Conservation (phyloP, 75 land plant genomes). For the Chamaecyparis obtusa region DNA sequence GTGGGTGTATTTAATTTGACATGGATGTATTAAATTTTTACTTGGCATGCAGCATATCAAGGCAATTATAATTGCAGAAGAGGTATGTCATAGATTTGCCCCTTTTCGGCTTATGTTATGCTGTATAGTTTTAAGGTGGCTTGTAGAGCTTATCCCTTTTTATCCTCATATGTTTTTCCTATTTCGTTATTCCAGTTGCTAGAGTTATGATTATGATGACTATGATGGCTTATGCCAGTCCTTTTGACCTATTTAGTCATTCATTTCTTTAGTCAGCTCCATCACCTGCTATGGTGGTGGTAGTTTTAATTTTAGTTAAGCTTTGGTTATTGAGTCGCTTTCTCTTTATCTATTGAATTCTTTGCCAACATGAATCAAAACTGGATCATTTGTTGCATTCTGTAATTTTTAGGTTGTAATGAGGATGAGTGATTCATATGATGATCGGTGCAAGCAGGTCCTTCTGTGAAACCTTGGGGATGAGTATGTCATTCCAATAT, state of each 20-base stretch:
- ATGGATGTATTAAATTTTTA: background rate
- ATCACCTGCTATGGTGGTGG: background rate
- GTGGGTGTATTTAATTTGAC: background rate
- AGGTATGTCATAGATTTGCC: too few relatives aligned
- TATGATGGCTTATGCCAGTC: too few relatives aligned
- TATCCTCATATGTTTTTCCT: too few relatives aligned
- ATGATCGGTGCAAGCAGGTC: constrained; percentile 47
- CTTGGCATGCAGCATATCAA: constrained; percentile 81
- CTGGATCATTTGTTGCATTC: background rate
- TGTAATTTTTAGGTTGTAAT: background rate
- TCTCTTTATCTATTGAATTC: background rate
- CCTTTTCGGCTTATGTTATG: too few relatives aligned
- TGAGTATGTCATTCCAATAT: constrained; percentile 83
- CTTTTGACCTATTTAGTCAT: background rate
- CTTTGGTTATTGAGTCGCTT: background rate
- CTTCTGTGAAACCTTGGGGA: constrained; percentile 83
- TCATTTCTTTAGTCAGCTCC: background rate
- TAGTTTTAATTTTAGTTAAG: background rate
- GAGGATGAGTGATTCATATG: background rate
- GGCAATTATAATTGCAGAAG: too few relatives aligned
- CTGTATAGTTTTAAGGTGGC: too few relatives aligned
- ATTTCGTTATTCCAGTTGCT: too few relatives aligned
- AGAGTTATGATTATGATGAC: too few relatives aligned
- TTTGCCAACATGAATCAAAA: background rate
- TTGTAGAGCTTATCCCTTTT: too few relatives aligned